These are phyloP conservation scores for Beta vulgaris DNA, from an alignment of 148 eudicot species.

Conservation along the genomic window DNA sequence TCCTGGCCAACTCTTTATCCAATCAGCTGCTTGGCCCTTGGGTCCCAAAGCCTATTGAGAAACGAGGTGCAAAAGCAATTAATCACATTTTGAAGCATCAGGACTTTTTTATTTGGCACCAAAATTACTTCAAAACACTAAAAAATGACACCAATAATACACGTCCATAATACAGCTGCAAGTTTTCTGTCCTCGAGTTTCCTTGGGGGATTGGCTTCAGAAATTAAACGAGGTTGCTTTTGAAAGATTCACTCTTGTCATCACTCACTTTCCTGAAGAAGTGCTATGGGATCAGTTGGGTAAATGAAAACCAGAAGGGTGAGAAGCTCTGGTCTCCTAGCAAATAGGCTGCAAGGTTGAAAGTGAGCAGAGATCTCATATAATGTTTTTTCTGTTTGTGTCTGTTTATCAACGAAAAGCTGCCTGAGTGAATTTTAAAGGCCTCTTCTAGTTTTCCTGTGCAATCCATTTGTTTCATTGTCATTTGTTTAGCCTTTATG, in stretches of 20 bases:
- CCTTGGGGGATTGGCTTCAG: background rate
- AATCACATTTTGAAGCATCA: background rate
- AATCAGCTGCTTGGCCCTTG: constrained; percentile 53
- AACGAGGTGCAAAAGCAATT: background rate
- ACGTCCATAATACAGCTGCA: background rate
- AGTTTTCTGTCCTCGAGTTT: background rate
- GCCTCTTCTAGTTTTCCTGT: background rate
- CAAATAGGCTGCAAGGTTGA: background rate
- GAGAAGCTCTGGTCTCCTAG: background rate
- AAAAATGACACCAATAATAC: background rate
- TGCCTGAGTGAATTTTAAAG: background rate
- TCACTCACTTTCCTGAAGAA: background rate
- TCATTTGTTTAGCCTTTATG: background rate
- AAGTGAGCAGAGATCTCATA: background rate
- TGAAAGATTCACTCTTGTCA: background rate
- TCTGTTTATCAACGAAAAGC: no score
- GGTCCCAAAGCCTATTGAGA: constrained; percentile 65
- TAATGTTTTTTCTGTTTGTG: background rate
- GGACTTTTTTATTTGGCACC: background rate
- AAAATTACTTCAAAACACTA: background rate
- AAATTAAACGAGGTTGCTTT: background rate
- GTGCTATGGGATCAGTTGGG: background rate
- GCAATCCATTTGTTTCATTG: background rate
- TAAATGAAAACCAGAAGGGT: background rate
- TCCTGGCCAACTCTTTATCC: constrained; percentile 44